Conservation (phyloP, 495 filamentous ascomycete species). For the Penicillium tannophilum region DNA sequence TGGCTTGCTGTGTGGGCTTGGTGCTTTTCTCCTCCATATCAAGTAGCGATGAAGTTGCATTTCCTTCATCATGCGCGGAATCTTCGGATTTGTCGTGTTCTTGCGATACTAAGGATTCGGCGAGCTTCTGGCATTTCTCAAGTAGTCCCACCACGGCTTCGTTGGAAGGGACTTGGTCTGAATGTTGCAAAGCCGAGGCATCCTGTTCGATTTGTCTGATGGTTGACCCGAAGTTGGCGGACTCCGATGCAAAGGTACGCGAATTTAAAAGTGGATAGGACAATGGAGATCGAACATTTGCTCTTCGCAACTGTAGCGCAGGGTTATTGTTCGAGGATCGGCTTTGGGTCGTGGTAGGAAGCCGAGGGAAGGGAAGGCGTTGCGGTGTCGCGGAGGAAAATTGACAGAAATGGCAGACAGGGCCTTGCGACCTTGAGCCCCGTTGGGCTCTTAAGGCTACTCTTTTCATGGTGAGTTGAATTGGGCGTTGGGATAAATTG, state of each 20-base stretch:
- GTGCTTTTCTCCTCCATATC: slow-evolving; percentile 51
- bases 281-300: slow-evolving; percentile 6
- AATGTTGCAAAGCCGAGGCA: slow-evolving; percentile 30
- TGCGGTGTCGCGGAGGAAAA: slow-evolving; percentile 26
- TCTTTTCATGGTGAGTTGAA: slow-evolving; percentile 35
- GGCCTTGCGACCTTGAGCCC: slow-evolving; percentile 23
- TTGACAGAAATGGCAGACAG: slow-evolving; percentile 46
- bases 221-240: slow-evolving; percentile 18
- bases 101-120: slow-evolving; percentile 35
- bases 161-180: slow-evolving; percentile 42
- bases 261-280: background rate
- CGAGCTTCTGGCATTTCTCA: slow-evolving; percentile 46
- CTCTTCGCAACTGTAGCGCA: slow-evolving; percentile 23
- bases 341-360: slow-evolving; percentile 12
- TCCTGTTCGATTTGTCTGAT: slow-evolving; percentile 33
- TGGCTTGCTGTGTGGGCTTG: slow-evolving; percentile 6
- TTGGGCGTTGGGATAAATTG: slow-evolving; percentile 6
- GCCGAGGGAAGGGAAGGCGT: slow-evolving; percentile 28
- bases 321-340: slow-evolving; percentile 10
- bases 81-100: slow-evolving; percentile 28
- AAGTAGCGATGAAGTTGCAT: slow-evolving; percentile 53
- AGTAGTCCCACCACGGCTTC: slow-evolving; percentile 43
- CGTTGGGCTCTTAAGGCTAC: slow-evolving; percentile 33
- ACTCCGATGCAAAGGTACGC: slow-evolving; percentile 19
- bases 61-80: slow-evolving; percentile 27